These are phyloP conservation scores for Cryphonectria parasitica DNA, from an alignment of 2,329 filamentous ascomycete genomes.

Conservation along the genomic window DNA sequence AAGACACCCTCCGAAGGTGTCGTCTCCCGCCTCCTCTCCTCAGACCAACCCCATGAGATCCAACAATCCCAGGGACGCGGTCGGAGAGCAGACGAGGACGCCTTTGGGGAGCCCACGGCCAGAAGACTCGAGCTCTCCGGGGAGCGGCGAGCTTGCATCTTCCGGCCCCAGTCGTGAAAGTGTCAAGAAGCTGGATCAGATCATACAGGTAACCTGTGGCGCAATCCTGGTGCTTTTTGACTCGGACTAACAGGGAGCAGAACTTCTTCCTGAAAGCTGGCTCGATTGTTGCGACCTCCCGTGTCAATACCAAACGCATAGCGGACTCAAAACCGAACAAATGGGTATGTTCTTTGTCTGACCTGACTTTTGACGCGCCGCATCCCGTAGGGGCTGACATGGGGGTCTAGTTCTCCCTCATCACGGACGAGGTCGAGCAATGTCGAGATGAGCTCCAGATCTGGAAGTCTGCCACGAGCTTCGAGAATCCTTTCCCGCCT, in stretches of 20 bases:
- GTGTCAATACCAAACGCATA: slow-evolving; percentile 68
- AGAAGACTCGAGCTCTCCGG: slow-evolving; percentile 51
- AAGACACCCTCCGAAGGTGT: slow-evolving; percentile 71
- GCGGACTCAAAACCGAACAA: slow-evolving; percentile 71
- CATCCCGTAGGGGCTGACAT: slow-evolving; percentile 17
- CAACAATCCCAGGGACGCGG: slow-evolving; percentile 73
- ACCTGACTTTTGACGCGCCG: slow-evolving; percentile 3
- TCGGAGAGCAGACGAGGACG: slow-evolving; percentile 43
- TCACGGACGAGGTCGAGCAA: slow-evolving; percentile 89
- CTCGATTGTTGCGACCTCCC: slow-evolving; percentile 79
- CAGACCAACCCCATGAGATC: slow-evolving; percentile 73
- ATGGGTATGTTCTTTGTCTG: slow-evolving; percentile 67
- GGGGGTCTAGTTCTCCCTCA: slow-evolving; percentile 79
- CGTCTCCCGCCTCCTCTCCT: slow-evolving; percentile 73
- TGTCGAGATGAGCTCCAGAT: slow-evolving; percentile 78
- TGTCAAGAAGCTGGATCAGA: slow-evolving; percentile 84
- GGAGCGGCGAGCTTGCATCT: slow-evolving; percentile 48
- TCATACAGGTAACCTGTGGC: slow-evolving; percentile 71
- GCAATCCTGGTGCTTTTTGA: background rate
- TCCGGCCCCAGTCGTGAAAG: slow-evolving; percentile 65
- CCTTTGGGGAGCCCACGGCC: slow-evolving; percentile 48
- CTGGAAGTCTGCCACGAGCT: slow-evolving; percentile 81
- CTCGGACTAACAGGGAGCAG: slow-evolving; percentile 49
- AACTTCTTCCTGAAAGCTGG: slow-evolving; percentile 92
- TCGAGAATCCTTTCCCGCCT: slow-evolving; percentile 77